Base-by-base conservation (phyloP, 2,329 filamentous ascomycete species). In the Clarireedia hainanense region DNA sequence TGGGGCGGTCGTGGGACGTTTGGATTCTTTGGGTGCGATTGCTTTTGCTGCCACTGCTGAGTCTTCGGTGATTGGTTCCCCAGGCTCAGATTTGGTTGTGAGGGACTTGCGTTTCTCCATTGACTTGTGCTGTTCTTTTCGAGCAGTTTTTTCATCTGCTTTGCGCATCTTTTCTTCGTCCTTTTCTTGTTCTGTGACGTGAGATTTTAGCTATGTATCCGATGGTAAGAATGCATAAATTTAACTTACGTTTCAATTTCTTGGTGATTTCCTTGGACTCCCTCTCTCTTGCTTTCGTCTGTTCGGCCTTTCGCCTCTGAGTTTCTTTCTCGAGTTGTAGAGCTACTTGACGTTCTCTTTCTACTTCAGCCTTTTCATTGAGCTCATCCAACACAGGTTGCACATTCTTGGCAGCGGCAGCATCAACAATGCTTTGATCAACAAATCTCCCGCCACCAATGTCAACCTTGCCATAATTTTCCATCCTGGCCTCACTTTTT, bases 371-470 rank as follows among this genome's bases (percentile, higher is more conserved):
- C 67, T 85, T 88, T 51, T 88, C 84, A 52, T 85, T 84, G 59
- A 96, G 94, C 61, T 95, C 88, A 62, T 96, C 86, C 5, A 96
- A 70, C 0, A 94, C 83, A 4, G 91, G 91, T 68, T 92, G 88
- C 15, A 96, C 80, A 62, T 85, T 83, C 47, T 80, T 82, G 12
- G 83, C 80, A 2, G 91, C 91, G 62, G 96, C 88, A 5, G 82
- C 83, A 60, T 96, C 84, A 15, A 96, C 83, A 48, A 91, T 88
- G 5, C 82, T 77, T 63, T 86, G 83, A 39, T 90, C 82, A 75
- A 96, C 84, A 65, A 85, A 91, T 65, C 81, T 89, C 6, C 90
- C 89, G 46, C 87, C 86, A 4, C 92, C 91, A 54, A 96, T 82
- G 60, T 94, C 75, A 30, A 85, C 67, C 63, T 80, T 81, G 52